Base-by-base conservation (phyloP, 2,329 filamentous ascomycete genomes). In the Colletotrichum sp. region DNA sequence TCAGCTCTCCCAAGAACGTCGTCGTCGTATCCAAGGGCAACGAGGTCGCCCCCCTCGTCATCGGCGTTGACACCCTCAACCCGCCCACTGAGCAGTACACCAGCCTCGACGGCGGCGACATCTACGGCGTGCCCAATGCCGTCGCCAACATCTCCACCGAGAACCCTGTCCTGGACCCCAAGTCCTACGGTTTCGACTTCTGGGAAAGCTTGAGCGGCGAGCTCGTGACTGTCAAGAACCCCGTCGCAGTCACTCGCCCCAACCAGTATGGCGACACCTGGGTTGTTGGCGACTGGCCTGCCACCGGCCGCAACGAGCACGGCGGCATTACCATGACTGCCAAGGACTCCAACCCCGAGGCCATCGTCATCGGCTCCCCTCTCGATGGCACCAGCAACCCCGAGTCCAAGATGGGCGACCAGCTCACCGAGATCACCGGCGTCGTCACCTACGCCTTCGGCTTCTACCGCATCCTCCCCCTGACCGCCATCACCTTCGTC, bases 151-250 rank as follows among this genome's bases (percentile, higher is more conserved):
- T 95, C 52, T 93, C 92, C 3, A 85, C 82, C 8, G 85, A 82
- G 39, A 95, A 95, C 81, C 93, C 93, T 0, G 85, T 85, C 16
- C 87, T 95, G 52, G 82, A 93, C 76, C 93, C 93, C 3, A 84
- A 85, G 27, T 84, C 86, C 57, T 95, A 92, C 80, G 93, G 93
- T 4, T 86, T 95, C 34, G 93, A 95, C 82, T 95, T 95, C 81
- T 95, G 93, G 93, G 92, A 95, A 87, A 92, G 90, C 77, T 84
- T 95, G 74, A 87, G 86, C 70, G 93, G 93, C 32, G 92, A 95
- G 83, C 86, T 94, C 9, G 93, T 95, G 16, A 94, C 91, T 1
- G 85, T 95, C 63, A 87, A 87, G 78, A 87, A 84, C 62, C 90
- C 92, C 2, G 88, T 85, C 15, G 91, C 90, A 59, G 83, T 94